These are phyloP conservation scores for Vaccinium darrowii DNA, from an alignment of 148 eudicot genomes.

Conservation along the genomic window DNA sequence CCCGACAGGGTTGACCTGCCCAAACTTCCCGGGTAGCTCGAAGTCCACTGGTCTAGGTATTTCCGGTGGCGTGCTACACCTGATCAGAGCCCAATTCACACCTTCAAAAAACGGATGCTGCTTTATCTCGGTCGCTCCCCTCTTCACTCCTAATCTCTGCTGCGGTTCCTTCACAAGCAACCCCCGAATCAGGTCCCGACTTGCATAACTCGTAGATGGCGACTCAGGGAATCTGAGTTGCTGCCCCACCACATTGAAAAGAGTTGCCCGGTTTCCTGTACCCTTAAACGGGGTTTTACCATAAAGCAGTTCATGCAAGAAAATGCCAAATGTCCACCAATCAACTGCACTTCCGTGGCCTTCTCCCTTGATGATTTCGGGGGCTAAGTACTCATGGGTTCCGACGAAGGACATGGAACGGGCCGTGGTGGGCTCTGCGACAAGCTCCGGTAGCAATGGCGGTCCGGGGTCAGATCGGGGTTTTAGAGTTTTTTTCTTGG, in stretches of 20 bases:
- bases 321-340: conserved; percentile 55
- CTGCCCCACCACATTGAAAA: conserved; percentile 52
- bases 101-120: conserved; percentile 52
- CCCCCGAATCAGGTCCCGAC: conserved; percentile 41
- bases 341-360: conserved; percentile 55
- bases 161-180: conserved; percentile 49
- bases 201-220: conserved; percentile 41
- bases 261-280: conserved; percentile 41
- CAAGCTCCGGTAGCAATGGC: conserved; percentile 36
- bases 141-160: conserved; percentile 38
- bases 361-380: conserved; percentile 44
- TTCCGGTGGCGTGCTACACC: conserved; percentile 49
- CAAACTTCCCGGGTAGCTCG: conserved; percentile 14
- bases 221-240: conserved; percentile 44
- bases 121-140: conserved; percentile 46
- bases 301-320: conserved; percentile 39
- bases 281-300: conserved; percentile 53
- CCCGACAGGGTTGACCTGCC: conserved; percentile 26
- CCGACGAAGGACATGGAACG: conserved; percentile 54
- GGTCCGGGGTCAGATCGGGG: conserved; percentile 17
- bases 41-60: conserved; percentile 37
- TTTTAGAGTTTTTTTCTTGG: conserved; percentile 27
- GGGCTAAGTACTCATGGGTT: conserved; percentile 50
- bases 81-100: conserved; percentile 49
- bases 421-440: conserved; percentile 49